Evolutionary conservation across 805 yeast species (phyloP).

Genomic region (Candida tammaniensis): DNA sequence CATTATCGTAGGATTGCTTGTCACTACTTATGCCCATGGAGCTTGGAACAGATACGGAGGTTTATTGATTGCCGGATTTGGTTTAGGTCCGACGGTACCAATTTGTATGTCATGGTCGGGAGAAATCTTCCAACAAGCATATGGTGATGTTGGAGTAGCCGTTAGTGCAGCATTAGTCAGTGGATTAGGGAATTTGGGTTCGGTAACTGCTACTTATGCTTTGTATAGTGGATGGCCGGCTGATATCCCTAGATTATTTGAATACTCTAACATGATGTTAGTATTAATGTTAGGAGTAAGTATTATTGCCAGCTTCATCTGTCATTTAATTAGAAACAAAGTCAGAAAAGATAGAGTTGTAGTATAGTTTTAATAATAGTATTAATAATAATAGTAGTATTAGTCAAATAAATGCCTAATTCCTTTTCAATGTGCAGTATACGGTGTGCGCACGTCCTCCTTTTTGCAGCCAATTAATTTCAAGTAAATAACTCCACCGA

Average conservation of each 20-base stretch:
- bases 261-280: constrained; percentile 80
- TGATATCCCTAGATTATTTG: constrained; percentile 58
- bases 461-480: no score
- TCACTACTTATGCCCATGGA: constrained; percentile 70
- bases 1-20: constrained; percentile 72
- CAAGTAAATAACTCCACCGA: no score
- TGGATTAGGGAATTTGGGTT: constrained; percentile 84
- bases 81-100: constrained; percentile 89
- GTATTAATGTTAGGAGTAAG: constrained; percentile 74
- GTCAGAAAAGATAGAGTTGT: constrained; percentile 29
- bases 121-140: constrained; percentile 64
- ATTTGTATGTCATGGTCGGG: constrained; percentile 82
- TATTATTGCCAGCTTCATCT: constrained; percentile 45
- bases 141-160: constrained; percentile 85
- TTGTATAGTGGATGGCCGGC: constrained; percentile 85
- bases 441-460: no score
- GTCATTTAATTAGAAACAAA: constrained; percentile 29
- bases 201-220: constrained; percentile 84
- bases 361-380: no score
- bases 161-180: constrained; percentile 79
- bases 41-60: constrained; percentile 82
- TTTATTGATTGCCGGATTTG: constrained; percentile 76
- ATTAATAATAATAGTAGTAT: no score
- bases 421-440: no score
- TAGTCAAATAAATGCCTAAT: no score